A percentile compares a stretch with the other conserved stretches of the same genome.
phyloP scores from a whole-genome alignment of 2,329 filamentous ascomycete genomes.

The Xylaria arbuscula region DNA sequence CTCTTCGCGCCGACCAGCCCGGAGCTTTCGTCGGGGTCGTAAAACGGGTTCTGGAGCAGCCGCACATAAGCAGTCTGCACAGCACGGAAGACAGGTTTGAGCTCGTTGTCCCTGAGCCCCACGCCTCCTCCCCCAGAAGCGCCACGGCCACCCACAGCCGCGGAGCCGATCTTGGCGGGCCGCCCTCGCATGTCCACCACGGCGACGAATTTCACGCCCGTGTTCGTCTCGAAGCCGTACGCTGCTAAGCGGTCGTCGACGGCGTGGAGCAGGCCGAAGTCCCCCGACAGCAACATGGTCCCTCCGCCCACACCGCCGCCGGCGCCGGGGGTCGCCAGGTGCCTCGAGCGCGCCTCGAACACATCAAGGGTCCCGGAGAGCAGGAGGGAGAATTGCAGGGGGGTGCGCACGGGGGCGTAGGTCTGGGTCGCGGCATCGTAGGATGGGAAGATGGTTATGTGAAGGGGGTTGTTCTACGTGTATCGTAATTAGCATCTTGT shows the following conservation, averaged over 20 bases:
- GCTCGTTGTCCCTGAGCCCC: slow-evolving; percentile 84
- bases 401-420: slow-evolving; percentile 70
- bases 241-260: slow-evolving; percentile 92
- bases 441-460: slow-evolving; percentile 89
- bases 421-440: slow-evolving; percentile 68
- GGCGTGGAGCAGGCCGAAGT: slow-evolving; percentile 91
- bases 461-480: slow-evolving; percentile 89
- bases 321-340: slow-evolving; percentile 64
- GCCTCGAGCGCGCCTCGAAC: slow-evolving; percentile 85
- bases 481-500: slow-evolving; percentile 26
- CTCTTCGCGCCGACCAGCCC: slow-evolving; percentile 65
- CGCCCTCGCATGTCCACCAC: slow-evolving; percentile 91
- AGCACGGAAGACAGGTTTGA: slow-evolving; percentile 89
- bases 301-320: slow-evolving; percentile 13
- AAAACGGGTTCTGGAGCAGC: slow-evolving; percentile 94
- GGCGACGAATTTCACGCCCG: slow-evolving; percentile 88
- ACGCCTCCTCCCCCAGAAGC: slow-evolving; percentile 56
- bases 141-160: slow-evolving; percentile 5
- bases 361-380: slow-evolving; percentile 93
- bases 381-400: slow-evolving; percentile 91
- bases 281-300: slow-evolving; percentile 70
- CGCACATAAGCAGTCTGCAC: slow-evolving; percentile 93
- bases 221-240: slow-evolving; percentile 97
- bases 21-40: slow-evolving; percentile 86
- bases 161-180: slow-evolving; percentile 47